Conservation (phyloP, 2,329 filamentous ascomycete genomes). For the Calonectria pteridis region DNA sequence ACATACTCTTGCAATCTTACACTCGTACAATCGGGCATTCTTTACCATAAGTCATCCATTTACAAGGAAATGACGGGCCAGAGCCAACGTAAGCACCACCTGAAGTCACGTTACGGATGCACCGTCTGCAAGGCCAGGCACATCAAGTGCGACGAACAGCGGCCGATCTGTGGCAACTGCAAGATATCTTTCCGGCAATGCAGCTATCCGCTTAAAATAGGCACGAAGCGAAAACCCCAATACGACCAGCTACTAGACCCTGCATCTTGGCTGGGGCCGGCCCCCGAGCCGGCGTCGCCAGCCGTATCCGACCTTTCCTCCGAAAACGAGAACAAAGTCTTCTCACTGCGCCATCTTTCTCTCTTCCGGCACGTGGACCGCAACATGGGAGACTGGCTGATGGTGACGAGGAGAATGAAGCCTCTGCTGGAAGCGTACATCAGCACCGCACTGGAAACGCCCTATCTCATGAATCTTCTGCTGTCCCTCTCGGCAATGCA, state of each 20-base stretch:
- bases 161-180: background rate
- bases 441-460: background rate
- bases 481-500: background rate
- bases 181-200: background rate
- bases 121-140: background rate
- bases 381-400: background rate
- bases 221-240: background rate
- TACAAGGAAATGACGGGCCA: background rate
- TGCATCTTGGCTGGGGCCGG: background rate
- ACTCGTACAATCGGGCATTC: background rate
- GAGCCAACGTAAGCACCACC: background rate
- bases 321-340: background rate
- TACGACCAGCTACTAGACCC: background rate
- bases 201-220: background rate
- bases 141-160: background rate
- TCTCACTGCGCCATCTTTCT: background rate
- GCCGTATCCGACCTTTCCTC: background rate
- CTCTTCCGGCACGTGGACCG: background rate
- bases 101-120: background rate
- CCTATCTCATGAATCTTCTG: background rate
- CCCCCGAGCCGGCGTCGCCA: background rate
- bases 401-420: background rate
- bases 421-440: background rate
- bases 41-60: background rate
- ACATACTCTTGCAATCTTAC: background rate